phyloP scores from a whole-genome alignment of 495 filamentous ascomycete genomes.

The Neurospora sp. region DNA sequence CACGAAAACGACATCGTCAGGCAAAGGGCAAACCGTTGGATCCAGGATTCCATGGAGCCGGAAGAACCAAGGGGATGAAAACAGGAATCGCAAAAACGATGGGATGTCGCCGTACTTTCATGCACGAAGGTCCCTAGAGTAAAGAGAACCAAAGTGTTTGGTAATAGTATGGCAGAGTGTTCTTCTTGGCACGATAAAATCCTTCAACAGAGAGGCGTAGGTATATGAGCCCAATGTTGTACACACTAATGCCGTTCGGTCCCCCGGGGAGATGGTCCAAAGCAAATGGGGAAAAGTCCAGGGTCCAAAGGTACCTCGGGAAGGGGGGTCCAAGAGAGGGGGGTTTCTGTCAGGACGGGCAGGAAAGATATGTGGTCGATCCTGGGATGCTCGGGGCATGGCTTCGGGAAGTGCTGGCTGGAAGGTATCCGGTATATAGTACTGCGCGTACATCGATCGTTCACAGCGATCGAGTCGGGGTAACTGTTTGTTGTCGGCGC shows the following conservation, averaged over 20 bases:
- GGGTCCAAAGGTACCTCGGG: neutral
- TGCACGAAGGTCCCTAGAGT: conserved; percentile 63
- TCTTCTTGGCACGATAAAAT: conserved; percentile 91
- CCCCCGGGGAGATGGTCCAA: neutral
- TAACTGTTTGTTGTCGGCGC: neutral
- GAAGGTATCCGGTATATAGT: neutral
- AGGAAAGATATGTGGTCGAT: neutral
- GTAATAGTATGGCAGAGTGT: conserved; percentile 64
- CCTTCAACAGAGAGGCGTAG: conserved; percentile 90
- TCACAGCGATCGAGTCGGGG: neutral
- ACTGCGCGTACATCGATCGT: neutral
- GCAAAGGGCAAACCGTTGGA: neutral
- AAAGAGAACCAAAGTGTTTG: conserved; percentile 67
- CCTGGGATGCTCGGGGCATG: neutral
- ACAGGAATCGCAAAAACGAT: neutral
- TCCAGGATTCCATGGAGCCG: neutral
- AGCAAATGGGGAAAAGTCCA: neutral
- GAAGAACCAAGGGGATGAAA: neutral
- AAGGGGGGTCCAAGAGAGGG: neutral
- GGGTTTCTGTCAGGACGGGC: neutral
- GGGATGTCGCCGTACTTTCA: conserved; percentile 74
- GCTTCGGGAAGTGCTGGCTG: neutral
- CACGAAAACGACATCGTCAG: neutral
- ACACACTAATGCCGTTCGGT: conserved; percentile 94
- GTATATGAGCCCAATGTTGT: conserved; percentile 68